Evolutionary conservation across 306 rosid species (phyloP).

Genomic region (Cercis canadensis): DNA sequence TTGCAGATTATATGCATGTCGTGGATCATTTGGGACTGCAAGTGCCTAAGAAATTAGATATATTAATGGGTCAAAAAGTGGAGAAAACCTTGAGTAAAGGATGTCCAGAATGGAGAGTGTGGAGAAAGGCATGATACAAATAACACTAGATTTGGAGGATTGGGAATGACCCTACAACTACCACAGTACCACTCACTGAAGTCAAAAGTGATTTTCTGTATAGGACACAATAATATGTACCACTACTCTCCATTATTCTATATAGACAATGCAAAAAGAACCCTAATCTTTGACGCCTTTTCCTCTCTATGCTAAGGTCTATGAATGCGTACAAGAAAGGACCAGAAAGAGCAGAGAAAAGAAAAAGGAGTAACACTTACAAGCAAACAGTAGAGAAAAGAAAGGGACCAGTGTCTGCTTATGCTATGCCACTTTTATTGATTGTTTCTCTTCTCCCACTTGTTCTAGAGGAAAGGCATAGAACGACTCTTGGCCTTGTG

Average conservation of each 20-base stretch:
- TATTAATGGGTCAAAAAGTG: too few relatives aligned
- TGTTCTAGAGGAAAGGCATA: too few relatives aligned
- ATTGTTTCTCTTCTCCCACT: too few relatives aligned
- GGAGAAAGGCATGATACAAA: constrained; percentile 46
- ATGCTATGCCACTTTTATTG: too few relatives aligned
- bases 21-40: background rate
- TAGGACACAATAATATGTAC: constrained; percentile 38
- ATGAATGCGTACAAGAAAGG: background rate
- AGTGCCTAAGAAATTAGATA: too few relatives aligned
- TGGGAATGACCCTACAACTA: constrained; percentile 41
- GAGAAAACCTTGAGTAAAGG: too few relatives aligned
- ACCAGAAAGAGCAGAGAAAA: background rate
- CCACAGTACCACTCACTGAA: constrained; percentile 37
- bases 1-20: background rate
- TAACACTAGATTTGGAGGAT: constrained; percentile 52
- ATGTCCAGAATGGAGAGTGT: constrained; percentile 32
- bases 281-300: too few relatives aligned
- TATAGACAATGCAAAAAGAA: too few relatives aligned
- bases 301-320: too few relatives aligned
- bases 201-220: background rate
- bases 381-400: too few relatives aligned
- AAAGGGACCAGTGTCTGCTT: too few relatives aligned
- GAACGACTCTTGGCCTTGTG: too few relatives aligned
- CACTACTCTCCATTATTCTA: constrained; percentile 10
- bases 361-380: background rate